Percentiles rank a stretch among this genome's conserved stretches.
phyloP scores from a whole-genome alignment of 495 filamentous ascomycete genomes.

The Aspergillus conjunctus region DNA sequence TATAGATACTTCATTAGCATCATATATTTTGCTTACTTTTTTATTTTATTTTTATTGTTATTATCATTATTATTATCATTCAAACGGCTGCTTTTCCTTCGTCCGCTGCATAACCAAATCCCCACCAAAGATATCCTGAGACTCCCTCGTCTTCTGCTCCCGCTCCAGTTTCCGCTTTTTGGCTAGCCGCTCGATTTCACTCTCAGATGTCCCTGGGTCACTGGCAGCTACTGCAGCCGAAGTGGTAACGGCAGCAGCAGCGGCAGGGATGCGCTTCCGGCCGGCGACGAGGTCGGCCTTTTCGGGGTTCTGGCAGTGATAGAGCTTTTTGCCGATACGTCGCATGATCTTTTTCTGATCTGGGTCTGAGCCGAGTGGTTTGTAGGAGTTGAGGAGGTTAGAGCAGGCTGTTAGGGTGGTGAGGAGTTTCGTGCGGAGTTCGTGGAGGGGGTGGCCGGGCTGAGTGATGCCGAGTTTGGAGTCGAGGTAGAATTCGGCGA shows the following conservation, averaged over 20 bases:
- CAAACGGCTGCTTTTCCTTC: slow-evolving; percentile 26
- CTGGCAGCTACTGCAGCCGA: slow-evolving; percentile 17
- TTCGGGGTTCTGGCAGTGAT: slow-evolving; percentile 75
- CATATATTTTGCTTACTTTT: slow-evolving; percentile 2
- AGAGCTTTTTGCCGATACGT: slow-evolving; percentile 70
- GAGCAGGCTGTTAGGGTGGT: slow-evolving; percentile 46
- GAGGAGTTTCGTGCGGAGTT: slow-evolving; percentile 47
- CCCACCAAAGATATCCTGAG: slow-evolving; percentile 44
- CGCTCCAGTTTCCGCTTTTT: slow-evolving; percentile 48
- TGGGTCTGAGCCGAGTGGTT: slow-evolving; percentile 45
- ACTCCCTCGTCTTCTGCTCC: slow-evolving; percentile 24
- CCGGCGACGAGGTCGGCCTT: slow-evolving; percentile 49
- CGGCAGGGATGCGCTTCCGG: slow-evolving; percentile 43
- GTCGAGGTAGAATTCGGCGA: slow-evolving; percentile 72
- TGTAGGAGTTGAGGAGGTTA: slow-evolving; percentile 40
- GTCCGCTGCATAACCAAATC: slow-evolving; percentile 44
- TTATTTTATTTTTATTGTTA: background rate
- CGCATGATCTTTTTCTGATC: slow-evolving; percentile 55
- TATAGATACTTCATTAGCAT: background rate
- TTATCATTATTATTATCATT: background rate
- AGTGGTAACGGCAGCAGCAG: slow-evolving; percentile 22
- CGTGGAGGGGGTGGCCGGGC: slow-evolving; percentile 31
- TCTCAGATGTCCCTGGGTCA: slow-evolving; percentile 39
- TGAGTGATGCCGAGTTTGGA: slow-evolving; percentile 61
- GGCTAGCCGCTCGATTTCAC: slow-evolving; percentile 46